Evolutionary conservation across 495 filamentous ascomycete species (phyloP), one percentile per base, ranked within the genome.

Genomic region (Trypethelium eluteriae): DNA sequence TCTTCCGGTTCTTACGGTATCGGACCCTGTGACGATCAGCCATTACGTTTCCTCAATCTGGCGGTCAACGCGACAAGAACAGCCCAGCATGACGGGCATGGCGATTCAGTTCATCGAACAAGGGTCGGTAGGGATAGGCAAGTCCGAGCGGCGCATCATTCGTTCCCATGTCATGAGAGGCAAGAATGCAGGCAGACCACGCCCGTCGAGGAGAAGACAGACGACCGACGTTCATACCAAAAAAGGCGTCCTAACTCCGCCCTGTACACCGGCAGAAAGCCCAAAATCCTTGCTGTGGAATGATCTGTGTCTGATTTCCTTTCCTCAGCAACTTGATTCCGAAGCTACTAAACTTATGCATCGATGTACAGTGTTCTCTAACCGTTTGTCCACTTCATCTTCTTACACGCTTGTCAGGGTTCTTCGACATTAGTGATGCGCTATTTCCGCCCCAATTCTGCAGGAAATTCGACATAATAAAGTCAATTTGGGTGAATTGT

Each of bases 401-500:
- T 53, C 49, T 53, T 53, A 53, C 49, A 14, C 49, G 16, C 49
- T 18, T 16, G 11, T 18, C 49, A 53, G 49, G 49, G 49, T 53
- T 53, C 49, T 53, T 53, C 18, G 49, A 53, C 49, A 53, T 53
- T 53, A 53, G 49, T n/a, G 49, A 53, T 53, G 18, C 49, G 5
- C 18, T 53, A 25, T 53, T 53, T 53, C 49, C 49, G 49, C 49
- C 49, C 49, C 49, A 53, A 53, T 53, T 53, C 49, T 53, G 49
- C 49, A 53, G 10, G 10, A 53, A 53, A 53, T 53, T 53, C 49
- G 49, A 53, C 18, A 53, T 53, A 53, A 25, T 53, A 53, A 57
- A 36, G 73, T 70, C 68, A 34, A 64, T 68, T n/a, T 72, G 66
- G 66, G 68, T 72, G 9, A 67, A 71, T 39, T 67, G 49, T 44